phyloP scores from a whole-genome alignment of 768 basidiomycete species.

The Kwoniella sp. region DNA sequence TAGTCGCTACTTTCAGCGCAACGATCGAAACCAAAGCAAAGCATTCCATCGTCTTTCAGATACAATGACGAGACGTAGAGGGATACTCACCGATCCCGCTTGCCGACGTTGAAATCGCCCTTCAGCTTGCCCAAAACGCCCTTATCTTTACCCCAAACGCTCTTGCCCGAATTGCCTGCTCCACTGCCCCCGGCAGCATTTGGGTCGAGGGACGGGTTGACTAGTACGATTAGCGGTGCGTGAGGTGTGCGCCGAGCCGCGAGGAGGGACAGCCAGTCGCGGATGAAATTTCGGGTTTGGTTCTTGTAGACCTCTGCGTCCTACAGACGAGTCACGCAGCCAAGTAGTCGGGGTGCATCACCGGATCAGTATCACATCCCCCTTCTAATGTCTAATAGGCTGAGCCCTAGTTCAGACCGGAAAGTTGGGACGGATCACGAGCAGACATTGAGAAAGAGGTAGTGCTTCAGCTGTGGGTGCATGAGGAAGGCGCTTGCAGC shows the following conservation, averaged over 20 bases:
- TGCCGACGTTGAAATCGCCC: conserved; percentile 87
- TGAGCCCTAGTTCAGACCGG: no score
- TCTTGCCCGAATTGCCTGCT: conserved; percentile 56
- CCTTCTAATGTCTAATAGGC: no score
- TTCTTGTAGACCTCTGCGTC: conserved; percentile 76
- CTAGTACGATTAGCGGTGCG: conserved; percentile 89
- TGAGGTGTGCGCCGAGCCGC: conserved; percentile 67
- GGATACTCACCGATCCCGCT: conserved; percentile 76
- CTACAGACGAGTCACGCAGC: conserved; percentile 47
- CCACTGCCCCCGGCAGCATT: conserved; percentile 54
- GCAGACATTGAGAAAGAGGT: no score
- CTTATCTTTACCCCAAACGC: conserved; percentile 79
- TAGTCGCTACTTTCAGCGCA: no score
- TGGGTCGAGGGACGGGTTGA: conserved; percentile 61
- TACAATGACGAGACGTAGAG: no score
- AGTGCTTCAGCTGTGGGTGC: no score
- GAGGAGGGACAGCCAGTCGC: conserved; percentile 81
- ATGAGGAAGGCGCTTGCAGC: no score
- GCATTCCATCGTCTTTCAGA: no score
- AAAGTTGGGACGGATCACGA: no score
- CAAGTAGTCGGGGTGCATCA: no score
- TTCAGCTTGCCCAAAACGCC: conserved; percentile 83
- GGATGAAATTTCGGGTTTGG: conserved; percentile 78
- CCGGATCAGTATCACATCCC: no score
- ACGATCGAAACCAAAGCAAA: no score